Percentiles rank a stretch among this genome's conserved stretches.
Conservation (phyloP, 1,284 basidiomycete species). For the Cerioporus squamosus region DNA sequence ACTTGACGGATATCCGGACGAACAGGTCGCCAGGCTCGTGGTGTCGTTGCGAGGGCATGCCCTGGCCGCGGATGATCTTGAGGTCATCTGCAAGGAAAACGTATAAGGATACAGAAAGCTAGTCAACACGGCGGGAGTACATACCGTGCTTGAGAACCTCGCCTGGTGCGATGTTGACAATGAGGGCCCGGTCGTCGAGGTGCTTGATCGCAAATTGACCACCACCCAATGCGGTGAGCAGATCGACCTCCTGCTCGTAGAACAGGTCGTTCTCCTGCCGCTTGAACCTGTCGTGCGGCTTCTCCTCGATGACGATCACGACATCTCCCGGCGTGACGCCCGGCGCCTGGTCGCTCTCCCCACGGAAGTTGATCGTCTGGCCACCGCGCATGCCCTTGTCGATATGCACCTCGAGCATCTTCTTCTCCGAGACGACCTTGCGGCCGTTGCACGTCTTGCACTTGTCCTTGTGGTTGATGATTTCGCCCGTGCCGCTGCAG, state of each 20-base stretch:
- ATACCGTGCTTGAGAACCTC: conserved; percentile 94
- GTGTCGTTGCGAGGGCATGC: conserved; percentile 98
- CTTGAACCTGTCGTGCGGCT: conserved; percentile 77
- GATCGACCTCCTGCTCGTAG: conserved; percentile 88
- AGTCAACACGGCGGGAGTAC: conserved; percentile 25
- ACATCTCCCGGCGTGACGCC: conserved; percentile 94
- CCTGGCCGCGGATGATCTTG: conserved; percentile 93
- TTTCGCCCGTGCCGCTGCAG: conserved; percentile 90
- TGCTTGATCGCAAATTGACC: conserved; percentile 93
- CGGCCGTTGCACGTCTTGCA: conserved; percentile 96
- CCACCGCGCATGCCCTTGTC: conserved; percentile 99
- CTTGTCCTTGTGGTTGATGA: conserved; percentile 93
- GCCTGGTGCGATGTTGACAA: conserved; percentile 87
- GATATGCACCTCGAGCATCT: conserved; percentile 98
- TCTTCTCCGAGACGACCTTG: conserved; percentile 95
- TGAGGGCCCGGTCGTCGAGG: conserved; percentile 89
- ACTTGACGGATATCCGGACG: conserved; percentile 86
- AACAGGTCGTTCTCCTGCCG: conserved; percentile 91
- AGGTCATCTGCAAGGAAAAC: conserved; percentile 65
- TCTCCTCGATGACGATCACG: conserved; percentile 97
- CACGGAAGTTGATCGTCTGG: conserved; percentile 93
- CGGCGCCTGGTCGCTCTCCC: conserved; percentile 97
- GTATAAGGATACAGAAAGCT: neutral
- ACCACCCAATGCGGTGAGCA: conserved; percentile 93
- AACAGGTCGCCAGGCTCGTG: conserved; percentile 97